Evolutionary conservation across 306 rosid genomes (phyloP).

Genomic region (Hylodesmum podocarpum): DNA sequence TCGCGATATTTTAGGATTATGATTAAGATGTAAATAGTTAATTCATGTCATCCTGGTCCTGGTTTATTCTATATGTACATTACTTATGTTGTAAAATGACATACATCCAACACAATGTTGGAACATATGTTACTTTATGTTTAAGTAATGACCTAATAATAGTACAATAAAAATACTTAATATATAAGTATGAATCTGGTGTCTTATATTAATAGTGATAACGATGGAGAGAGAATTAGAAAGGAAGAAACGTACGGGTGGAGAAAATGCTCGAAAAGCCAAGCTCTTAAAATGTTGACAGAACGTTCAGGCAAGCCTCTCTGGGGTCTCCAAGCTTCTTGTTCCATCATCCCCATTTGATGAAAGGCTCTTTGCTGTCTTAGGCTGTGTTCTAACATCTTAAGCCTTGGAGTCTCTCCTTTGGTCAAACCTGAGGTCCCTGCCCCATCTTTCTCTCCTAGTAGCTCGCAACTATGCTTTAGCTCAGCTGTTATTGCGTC

Average conservation of each 20-base stretch:
- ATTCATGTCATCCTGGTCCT: no score
- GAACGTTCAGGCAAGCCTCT: constrained; percentile 98
- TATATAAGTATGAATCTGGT: not conserved
- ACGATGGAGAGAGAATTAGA: not conserved
- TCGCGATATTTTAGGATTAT: no score
- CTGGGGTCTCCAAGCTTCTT: constrained; percentile 99
- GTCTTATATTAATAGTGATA: not conserved
- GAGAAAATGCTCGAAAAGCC: constrained; percentile 99
- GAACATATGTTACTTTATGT: not conserved
- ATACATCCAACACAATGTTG: not conserved
- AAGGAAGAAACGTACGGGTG: constrained; percentile 72
- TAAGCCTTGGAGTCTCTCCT: constrained; percentile 98
- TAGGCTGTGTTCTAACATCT: constrained; percentile 77
- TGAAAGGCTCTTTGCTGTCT: constrained; percentile 94
- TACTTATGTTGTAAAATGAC: not conserved
- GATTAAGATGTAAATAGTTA: no score
- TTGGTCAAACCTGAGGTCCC: constrained; percentile 77
- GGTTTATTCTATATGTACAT: no score
- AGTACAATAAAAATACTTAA: no score
- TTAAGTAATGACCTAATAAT: not conserved
- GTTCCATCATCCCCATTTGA: constrained; percentile 98
- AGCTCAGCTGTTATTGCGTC: constrained; percentile 71
- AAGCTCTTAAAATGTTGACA: constrained; percentile 93
- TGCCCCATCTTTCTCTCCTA: constrained; percentile 88
- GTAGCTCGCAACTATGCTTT: constrained; percentile 71